Conservation (phyloP, 1,139 yeast genomes). For the Blastobotrys proliferans region DNA sequence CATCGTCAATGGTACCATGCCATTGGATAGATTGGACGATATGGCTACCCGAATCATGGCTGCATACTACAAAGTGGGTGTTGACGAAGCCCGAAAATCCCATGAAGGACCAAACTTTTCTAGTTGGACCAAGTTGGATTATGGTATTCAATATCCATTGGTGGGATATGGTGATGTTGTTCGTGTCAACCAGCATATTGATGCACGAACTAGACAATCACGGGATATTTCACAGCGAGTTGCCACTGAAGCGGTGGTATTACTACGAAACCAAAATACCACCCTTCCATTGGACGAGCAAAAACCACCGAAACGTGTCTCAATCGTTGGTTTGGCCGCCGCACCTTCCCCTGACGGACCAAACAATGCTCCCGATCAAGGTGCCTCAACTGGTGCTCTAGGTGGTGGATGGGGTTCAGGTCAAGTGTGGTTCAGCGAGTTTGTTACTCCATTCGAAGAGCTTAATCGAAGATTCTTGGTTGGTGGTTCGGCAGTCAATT, state of each 20-base stretch:
- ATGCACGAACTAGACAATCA: slow-evolving; percentile 48
- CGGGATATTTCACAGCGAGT: slow-evolving; percentile 50
- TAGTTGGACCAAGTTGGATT: slow-evolving; percentile 57
- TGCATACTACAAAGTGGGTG: slow-evolving; percentile 44
- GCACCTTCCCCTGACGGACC: slow-evolving; percentile 13
- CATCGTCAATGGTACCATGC: slow-evolving; percentile 52
- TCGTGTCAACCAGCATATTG: slow-evolving; percentile 54
- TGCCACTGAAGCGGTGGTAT: slow-evolving; percentile 54
- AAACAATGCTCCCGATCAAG: slow-evolving; percentile 7
- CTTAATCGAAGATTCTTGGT: slow-evolving; percentile 16
- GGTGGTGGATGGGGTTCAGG: slow-evolving; percentile 20
- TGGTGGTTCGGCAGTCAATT: slow-evolving; percentile 23
- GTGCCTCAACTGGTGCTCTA: slow-evolving; percentile 14
- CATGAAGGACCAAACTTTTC: slow-evolving; percentile 48
- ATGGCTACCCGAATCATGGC: slow-evolving; percentile 60
- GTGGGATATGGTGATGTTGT: slow-evolving; percentile 52
- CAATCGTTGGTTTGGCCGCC: slow-evolving; percentile 13
- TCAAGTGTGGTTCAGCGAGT: slow-evolving; percentile 9
- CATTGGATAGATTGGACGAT: slow-evolving; percentile 54
- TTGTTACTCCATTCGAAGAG: slow-evolving; percentile 14
- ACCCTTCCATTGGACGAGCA: slow-evolving; percentile 46
- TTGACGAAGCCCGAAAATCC: slow-evolving; percentile 24
- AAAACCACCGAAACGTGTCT: slow-evolving; percentile 7
- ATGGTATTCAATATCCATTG: slow-evolving; percentile 49
- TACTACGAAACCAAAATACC: slow-evolving; percentile 50